Conservation (phyloP, 2,329 filamentous ascomycete species). For the Apiospora sp. region DNA sequence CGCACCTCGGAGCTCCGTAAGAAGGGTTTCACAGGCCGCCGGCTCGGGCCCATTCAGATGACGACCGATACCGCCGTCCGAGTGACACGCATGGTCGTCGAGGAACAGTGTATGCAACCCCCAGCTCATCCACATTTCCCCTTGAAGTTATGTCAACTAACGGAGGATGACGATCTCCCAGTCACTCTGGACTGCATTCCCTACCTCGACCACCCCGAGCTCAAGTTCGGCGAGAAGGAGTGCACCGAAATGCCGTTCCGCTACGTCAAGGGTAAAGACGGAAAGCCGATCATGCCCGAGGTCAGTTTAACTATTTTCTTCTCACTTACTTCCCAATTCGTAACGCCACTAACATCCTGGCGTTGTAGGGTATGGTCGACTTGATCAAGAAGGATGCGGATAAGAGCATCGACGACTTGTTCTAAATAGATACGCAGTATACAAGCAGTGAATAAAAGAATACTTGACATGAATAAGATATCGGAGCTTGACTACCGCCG, state of each 20-base stretch:
- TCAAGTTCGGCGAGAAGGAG: constrained; percentile 90
- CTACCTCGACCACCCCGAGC: constrained; percentile 88
- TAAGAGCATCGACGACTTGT: constrained; percentile 86
- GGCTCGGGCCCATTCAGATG: constrained; percentile 94
- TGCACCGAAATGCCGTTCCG: constrained; percentile 98
- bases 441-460: background rate
- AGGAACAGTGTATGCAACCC: constrained; percentile 74
- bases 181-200: constrained; percentile 80
- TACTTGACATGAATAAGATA: background rate
- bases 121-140: too few relatives aligned
- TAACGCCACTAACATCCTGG: constrained; percentile 34
- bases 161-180: constrained; percentile 46
- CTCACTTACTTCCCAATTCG: constrained; percentile 19
- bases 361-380: constrained; percentile 84
- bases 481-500: too few relatives aligned
- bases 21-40: constrained; percentile 88
- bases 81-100: constrained; percentile 88
- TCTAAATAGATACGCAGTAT: constrained; percentile 53
- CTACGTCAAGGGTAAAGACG: constrained; percentile 80
- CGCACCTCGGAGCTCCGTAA: constrained; percentile 94
- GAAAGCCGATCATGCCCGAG: constrained; percentile 88
- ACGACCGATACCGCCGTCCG: constrained; percentile 97
- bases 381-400: constrained; percentile 93
- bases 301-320: constrained; percentile 56
- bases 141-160: too few relatives aligned